Base-by-base conservation (phyloP, 176 grass and related monocot species). In the Carex scoparia region DNA sequence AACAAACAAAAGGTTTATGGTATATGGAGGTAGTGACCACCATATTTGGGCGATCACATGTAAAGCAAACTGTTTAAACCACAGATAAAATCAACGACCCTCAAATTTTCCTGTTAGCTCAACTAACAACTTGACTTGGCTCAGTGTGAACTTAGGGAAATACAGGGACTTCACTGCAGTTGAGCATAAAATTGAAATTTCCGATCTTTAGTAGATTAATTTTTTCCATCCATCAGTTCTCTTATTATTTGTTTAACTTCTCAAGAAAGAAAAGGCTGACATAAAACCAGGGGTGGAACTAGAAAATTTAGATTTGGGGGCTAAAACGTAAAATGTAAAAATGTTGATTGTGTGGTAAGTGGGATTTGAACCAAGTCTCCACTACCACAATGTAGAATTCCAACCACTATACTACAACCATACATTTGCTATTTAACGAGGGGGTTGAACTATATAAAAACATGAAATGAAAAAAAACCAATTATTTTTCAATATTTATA, bases 21-120 rank as follows among this genome's bases (percentile, higher is more conserved):
- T 56, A 78, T 77, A 11, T 57, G 49, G 27, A 78, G 73, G 73
- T 27, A 77, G 73, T 12, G 9, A 56, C 51, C 10, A 57, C 2
- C 73, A 78, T 79, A 79, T 57, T 79, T 79, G 74, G 51, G 6
- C 35, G 53, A 35, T 79, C 32, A 35, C 53, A 58, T 58, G n/a
- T 35, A 57, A 57, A 58, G 3, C 71, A 75, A 75, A 49, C 46
- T 13, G 28, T 57, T 79, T 15, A 63, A 10, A 79, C 13, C 28
- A 79, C 74, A 78, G 12, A 15, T 56, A 58, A 57, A 58, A 10
- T 14, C 7, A 77, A 15, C 1, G 28, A 79, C 14, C 74, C 14
- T 58, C 28, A 58, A 54, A 23, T 1, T 30, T 77, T 55, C 49
- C 46, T 77, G 69, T 46, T 73, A 77, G 46, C 49, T 56, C 73